These are phyloP conservation scores for Chiua virens DNA, from an alignment of 768 basidiomycete species.

Conservation along the genomic window DNA sequence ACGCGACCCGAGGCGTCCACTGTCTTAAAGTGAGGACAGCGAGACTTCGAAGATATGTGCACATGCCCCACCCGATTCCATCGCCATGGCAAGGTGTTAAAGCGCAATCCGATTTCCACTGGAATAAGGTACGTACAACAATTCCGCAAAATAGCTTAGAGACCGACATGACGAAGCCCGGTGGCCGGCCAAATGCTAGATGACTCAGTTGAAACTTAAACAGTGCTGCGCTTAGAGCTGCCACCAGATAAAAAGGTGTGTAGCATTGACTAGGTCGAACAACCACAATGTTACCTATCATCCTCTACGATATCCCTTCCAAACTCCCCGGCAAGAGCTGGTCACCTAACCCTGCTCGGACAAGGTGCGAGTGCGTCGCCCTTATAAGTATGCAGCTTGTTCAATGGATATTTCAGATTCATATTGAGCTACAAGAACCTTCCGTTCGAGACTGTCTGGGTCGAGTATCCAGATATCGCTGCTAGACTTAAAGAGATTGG, in stretches of 20 bases:
- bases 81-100: too few relatives aligned
- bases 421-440: slow-evolving; percentile 34
- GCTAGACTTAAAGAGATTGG: slow-evolving; percentile 25
- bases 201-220: too few relatives aligned
- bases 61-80: too few relatives aligned
- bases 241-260: slow-evolving; percentile 1
- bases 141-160: too few relatives aligned
- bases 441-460: slow-evolving; percentile 34
- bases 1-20: too few relatives aligned
- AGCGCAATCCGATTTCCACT: too few relatives aligned
- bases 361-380: slow-evolving; percentile 26
- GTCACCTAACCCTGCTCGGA: slow-evolving; percentile 40
- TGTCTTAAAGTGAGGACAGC: too few relatives aligned
- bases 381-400: not conserved
- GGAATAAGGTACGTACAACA: too few relatives aligned
- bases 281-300: slow-evolving; percentile 25
- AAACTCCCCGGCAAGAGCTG: slow-evolving; percentile 29
- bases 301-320: slow-evolving; percentile 39
- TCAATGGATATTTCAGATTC: slow-evolving; percentile 19
- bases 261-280: not conserved
- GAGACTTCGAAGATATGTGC: too few relatives aligned
- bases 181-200: too few relatives aligned
- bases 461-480: slow-evolving; percentile 36
- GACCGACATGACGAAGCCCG: too few relatives aligned
- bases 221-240: too few relatives aligned